Evolutionary conservation across 805 yeast genomes (phyloP).

Genomic region (Ogataea methylovora): DNA sequence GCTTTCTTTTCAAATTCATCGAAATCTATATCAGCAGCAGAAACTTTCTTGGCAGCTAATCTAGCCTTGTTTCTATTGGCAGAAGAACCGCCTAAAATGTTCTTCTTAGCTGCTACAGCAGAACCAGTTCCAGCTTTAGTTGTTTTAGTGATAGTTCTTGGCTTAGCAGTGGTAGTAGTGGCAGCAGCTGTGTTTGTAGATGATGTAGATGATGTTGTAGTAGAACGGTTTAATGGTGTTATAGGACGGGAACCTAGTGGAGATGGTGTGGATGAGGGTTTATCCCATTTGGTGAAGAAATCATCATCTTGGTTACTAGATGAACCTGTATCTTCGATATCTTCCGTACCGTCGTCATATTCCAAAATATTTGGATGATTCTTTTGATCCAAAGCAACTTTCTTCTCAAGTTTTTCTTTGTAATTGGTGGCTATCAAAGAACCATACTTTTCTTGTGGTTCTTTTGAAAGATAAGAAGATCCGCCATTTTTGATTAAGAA

Average conservation of each 20-base stretch:
- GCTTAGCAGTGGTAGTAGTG: constrained; percentile 17
- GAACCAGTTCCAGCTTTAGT: constrained; percentile 13
- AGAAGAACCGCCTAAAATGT: constrained; percentile 31
- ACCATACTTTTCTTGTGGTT: constrained; percentile 73
- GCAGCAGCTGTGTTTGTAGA: constrained; percentile 18
- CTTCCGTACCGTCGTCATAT: constrained; percentile 38
- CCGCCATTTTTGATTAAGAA: constrained; percentile 85
- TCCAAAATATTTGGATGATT: constrained; percentile 70
- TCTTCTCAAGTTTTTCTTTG: constrained; percentile 68
- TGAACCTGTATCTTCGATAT: constrained; percentile 42
- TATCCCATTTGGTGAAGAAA: constrained; percentile 88
- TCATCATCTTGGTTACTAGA: constrained; percentile 66
- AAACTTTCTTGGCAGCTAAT: constrained; percentile 49
- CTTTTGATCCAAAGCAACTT: constrained; percentile 56
- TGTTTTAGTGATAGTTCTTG: constrained; percentile 22
- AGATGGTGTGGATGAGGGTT: constrained; percentile 50
- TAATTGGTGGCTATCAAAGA: constrained; percentile 74
- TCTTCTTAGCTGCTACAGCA: constrained; percentile 20
- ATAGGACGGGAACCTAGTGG: constrained; percentile 38
- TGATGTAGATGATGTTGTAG: constrained; percentile 6
- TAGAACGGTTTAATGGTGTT: constrained; percentile 28
- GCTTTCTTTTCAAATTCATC: constrained; percentile 71
- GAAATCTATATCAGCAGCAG: constrained; percentile 43
- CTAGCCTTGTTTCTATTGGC: constrained; percentile 52
- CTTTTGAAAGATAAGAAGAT: constrained; percentile 54